phyloP scores from a whole-genome alignment of 306 rosid genomes.

The Purshia tridentata region DNA sequence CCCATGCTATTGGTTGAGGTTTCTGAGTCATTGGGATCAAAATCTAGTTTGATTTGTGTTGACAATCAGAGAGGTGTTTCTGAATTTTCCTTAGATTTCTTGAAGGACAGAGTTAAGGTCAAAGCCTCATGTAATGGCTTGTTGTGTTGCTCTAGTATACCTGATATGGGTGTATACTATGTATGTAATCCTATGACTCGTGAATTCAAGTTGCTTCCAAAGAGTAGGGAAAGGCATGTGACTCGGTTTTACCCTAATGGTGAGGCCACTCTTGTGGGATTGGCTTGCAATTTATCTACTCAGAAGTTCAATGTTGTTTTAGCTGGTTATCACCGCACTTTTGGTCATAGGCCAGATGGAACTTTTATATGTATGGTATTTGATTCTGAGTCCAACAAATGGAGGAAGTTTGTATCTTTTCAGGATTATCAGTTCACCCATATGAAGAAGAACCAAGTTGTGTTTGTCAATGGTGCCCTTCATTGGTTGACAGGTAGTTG shows the following conservation, averaged over 20 bases:
- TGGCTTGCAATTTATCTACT: slow-evolving; percentile 48
- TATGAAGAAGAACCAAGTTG: slow-evolving; percentile 84
- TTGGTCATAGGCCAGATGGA: slow-evolving; percentile 80
- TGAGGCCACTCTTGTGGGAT: slow-evolving; percentile 74
- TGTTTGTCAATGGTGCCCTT: slow-evolving; percentile 55
- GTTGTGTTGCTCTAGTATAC: slow-evolving; percentile 83
- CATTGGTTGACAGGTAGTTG: slow-evolving; percentile 75
- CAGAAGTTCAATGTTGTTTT: slow-evolving; percentile 67
- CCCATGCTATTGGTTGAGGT: slow-evolving; percentile 68
- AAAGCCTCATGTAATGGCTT: slow-evolving; percentile 84
- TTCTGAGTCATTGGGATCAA: slow-evolving; percentile 55
- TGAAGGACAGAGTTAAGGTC: slow-evolving; percentile 73
- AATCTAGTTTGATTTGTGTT: slow-evolving; percentile 69
- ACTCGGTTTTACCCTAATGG: slow-evolving; percentile 78
- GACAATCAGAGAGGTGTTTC: slow-evolving; percentile 70
- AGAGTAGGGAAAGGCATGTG: slow-evolving; percentile 75
- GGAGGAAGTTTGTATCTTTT: slow-evolving; percentile 70
- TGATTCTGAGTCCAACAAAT: slow-evolving; percentile 70
- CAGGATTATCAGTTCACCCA: slow-evolving; percentile 76
- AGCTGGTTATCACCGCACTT: slow-evolving; percentile 63
- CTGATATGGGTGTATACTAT: slow-evolving; percentile 76
- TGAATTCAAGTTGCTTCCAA: slow-evolving; percentile 71
- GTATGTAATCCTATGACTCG: slow-evolving; percentile 83
- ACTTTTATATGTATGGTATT: slow-evolving; percentile 70
- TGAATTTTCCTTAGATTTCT: slow-evolving; percentile 58